Percentiles rank a stretch among this genome's conserved stretches.
phyloP scores from a whole-genome alignment of 345 rosid species.

The Murraya paniculata region DNA sequence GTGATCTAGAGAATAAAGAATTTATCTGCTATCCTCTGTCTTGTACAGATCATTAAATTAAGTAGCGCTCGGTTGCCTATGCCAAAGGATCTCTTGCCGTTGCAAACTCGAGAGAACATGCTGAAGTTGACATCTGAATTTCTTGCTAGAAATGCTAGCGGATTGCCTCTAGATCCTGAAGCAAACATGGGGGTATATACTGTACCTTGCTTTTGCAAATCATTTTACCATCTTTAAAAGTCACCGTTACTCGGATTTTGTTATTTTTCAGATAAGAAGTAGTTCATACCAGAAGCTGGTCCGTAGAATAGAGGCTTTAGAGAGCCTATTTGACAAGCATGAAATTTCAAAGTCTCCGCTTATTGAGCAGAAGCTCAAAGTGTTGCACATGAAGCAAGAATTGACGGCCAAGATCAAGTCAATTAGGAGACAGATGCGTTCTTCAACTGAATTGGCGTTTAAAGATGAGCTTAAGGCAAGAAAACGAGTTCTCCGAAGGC shows the following conservation, averaged over 20 bases:
- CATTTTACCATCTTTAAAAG: not conserved
- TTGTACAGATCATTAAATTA: conserved; percentile 62
- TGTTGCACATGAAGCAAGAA: conserved; percentile 74
- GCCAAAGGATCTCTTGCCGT: conserved; percentile 76
- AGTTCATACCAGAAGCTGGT: conserved; percentile 73
- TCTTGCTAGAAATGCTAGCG: conserved; percentile 69
- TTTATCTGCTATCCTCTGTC: conserved; percentile 21
- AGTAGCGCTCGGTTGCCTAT: conserved; percentile 77
- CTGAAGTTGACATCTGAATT: conserved; percentile 77
- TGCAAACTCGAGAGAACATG: conserved; percentile 90
- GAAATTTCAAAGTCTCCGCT: conserved; percentile 89
- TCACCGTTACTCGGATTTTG: not conserved
- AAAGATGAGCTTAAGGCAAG: conserved; percentile 98
- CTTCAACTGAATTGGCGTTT: conserved; percentile 79
- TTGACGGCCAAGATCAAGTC: conserved; percentile 74
- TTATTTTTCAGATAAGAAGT: conserved; percentile 59
- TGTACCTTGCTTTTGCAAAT: not conserved
- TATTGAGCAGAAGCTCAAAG: conserved; percentile 72
- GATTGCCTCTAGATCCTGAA: conserved; percentile 83
- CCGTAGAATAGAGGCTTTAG: conserved; percentile 82
- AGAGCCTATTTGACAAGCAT: conserved; percentile 80
- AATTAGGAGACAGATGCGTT: conserved; percentile 68
- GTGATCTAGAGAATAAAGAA: conserved; percentile 7
- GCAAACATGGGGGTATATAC: conserved; percentile 74
- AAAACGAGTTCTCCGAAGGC: conserved; percentile 90